Evolutionary conservation across 1,284 basidiomycete genomes (phyloP), one percentile per base, ranked within the genome.

Genomic region (Rhodotorula sp.): DNA sequence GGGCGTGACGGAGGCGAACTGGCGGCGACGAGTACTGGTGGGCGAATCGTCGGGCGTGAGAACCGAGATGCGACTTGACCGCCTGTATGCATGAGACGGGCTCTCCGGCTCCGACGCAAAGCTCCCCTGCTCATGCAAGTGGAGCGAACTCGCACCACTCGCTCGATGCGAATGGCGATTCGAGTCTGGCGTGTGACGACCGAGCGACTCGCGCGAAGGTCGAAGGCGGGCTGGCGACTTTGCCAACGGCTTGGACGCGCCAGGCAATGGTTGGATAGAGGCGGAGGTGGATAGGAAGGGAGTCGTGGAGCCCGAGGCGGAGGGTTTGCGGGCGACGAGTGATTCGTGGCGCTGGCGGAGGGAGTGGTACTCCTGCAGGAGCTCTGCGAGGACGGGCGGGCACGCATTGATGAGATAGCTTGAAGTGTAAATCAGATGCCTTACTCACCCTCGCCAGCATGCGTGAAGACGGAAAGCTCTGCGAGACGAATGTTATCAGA

Each of bases 381-480:
- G 84, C 6, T 87, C 68, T 70, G 39, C 20, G 13, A 29, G 22
- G 5, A 56, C 11, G 4, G 36, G 36, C 36, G 4, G 5, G 44
- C 34, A 0, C 44, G 29, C 6, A 0, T 22, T 13, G 10, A 24
- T 1, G 13, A 17, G 24, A 32, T 32, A 15, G 24, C 81, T 30
- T 90, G 82, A 44, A 90, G 80, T 10, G 85, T 85, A 73, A 89
- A 84, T 77, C 90, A 89, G 73, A 87, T 8, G 10, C 2, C 1
- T 2, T 19, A 24, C 52, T 52, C 44, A 63, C 68, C 71, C 46
- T 69, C 64, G 24, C 67, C 71, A 1, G 64, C 62, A 1, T 61
- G 24, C 1, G 61, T 63, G 20, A 72, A 66, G 3, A 58, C 51
- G 24, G 67, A 48, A 4, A 72, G 44, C 36, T 69, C 71, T 70